Conservation (phyloP, 2,329 filamentous ascomycete genomes). For the Cordyceps javanica region DNA sequence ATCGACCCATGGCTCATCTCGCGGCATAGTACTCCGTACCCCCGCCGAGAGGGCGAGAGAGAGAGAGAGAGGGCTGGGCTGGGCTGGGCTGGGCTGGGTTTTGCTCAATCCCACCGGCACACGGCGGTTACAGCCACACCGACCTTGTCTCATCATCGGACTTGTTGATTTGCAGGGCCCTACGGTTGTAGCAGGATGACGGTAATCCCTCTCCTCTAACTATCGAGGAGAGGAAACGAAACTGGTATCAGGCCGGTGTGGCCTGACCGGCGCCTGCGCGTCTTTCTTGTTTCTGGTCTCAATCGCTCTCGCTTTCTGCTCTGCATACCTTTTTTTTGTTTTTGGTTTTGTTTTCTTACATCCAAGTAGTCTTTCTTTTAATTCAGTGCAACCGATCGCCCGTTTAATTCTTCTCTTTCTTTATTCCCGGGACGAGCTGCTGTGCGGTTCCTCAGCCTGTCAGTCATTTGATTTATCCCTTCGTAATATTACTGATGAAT, state of each 20-base stretch:
- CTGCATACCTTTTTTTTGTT: not conserved
- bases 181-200: not conserved
- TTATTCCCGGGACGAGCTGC: not conserved
- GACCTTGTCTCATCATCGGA: slow-evolving; percentile 3
- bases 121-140: no score
- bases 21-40: no score
- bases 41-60: no score
- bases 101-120: no score
- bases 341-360: not conserved
- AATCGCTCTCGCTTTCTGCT: not conserved
- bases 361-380: not conserved
- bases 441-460: not conserved
- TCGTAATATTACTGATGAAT: not conserved
- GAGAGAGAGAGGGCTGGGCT: no score
- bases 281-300: not conserved
- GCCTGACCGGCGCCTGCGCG: not conserved
- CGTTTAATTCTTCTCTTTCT: not conserved
- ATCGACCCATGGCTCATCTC: not conserved
- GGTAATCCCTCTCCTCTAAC: not conserved
- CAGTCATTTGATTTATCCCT: not conserved
- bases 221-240: slow-evolving; percentile 5
- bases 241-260: not conserved
- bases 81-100: not conserved
- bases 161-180: no score
- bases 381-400: not conserved